Evolutionary conservation across 148 eudicot genomes (phyloP).

Genomic region (Silene uniflora): DNA sequence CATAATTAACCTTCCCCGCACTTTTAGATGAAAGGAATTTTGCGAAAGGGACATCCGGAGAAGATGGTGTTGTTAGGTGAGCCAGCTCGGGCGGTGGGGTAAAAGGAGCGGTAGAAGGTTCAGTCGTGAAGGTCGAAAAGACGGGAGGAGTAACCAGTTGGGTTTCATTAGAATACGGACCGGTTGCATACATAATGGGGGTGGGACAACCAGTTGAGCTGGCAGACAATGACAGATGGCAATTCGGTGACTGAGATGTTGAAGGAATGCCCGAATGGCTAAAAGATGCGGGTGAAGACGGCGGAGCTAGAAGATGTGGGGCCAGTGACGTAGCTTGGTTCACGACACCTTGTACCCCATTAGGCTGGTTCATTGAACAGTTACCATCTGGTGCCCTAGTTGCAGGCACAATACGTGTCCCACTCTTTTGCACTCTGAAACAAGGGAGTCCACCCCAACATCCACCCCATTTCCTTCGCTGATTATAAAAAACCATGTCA

Average conservation of each 20-base stretch:
- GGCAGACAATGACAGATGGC: conserved; percentile 59
- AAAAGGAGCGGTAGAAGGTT: conserved; percentile 96
- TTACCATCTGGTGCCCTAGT: conserved; percentile 73
- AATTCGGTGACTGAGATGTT: conserved; percentile 84
- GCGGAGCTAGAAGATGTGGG: conserved; percentile 88
- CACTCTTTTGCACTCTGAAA: conserved; percentile 69
- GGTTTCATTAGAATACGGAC: conserved; percentile 92
- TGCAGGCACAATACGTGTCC: conserved; percentile 85
- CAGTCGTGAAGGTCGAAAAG: conserved; percentile 88
- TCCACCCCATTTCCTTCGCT: conserved; percentile 89
- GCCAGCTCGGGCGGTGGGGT: conserved; percentile 97
- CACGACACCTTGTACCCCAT: conserved; percentile 56
- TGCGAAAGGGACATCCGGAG: conserved; percentile 96
- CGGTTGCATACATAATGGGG: conserved; percentile 74
- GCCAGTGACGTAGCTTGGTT: conserved; percentile 56
- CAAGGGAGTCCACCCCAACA: conserved; percentile 84
- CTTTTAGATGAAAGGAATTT: conserved; percentile 76
- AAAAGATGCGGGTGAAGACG: conserved; percentile 95
- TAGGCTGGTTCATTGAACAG: conserved; percentile 49
- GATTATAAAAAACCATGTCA: conserved; percentile 30
- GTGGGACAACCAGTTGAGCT: conserved; percentile 84
- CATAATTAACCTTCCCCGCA: conserved; percentile 44
- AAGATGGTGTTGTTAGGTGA: conserved; percentile 91
- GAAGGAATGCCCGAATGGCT: conserved; percentile 83
- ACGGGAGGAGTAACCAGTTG: conserved; percentile 95